Conservation (phyloP, 1,139 yeast genomes). For the Pichiaceae sp. region DNA sequence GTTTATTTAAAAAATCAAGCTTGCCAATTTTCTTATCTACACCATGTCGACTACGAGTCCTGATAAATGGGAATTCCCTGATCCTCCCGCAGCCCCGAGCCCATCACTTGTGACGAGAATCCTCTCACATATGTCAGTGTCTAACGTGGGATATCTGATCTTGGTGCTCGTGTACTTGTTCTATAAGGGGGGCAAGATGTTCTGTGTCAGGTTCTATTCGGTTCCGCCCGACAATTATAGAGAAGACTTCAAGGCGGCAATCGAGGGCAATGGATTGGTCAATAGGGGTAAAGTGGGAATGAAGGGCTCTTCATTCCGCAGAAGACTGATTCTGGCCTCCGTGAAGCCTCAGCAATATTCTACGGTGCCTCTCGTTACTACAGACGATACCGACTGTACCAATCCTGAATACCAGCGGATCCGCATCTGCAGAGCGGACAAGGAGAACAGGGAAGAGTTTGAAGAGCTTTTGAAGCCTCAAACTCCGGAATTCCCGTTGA, state of each 20-base stretch:
- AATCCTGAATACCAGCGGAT: conserved; percentile 10
- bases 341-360: conserved; percentile 39
- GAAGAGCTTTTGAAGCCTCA: conserved; percentile 24
- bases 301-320: conserved; percentile 35
- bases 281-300: conserved; percentile 15
- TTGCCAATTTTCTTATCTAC: neutral
- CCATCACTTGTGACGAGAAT: neutral
- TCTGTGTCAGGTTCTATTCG: conserved; percentile 30
- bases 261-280: conserved; percentile 23
- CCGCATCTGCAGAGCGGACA: conserved; percentile 20
- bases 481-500: conserved; percentile 29
- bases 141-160: neutral
- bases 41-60: neutral
- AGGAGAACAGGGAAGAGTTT: conserved; percentile 10
- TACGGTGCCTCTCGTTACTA: conserved; percentile 23
- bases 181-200: conserved; percentile 12
- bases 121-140: neutral
- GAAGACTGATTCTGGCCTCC: conserved; percentile 40
- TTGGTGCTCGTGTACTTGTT: conserved; percentile 4
- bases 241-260: conserved; percentile 30
- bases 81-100: neutral
- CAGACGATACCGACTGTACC: conserved; percentile 9
- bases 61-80: neutral
- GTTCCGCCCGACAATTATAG: conserved; percentile 41
- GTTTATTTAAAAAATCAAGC: neutral